These are phyloP conservation scores for Pseudocercospora crystallina DNA, from an alignment of 2,329 filamentous ascomycete genomes.

Conservation along the genomic window DNA sequence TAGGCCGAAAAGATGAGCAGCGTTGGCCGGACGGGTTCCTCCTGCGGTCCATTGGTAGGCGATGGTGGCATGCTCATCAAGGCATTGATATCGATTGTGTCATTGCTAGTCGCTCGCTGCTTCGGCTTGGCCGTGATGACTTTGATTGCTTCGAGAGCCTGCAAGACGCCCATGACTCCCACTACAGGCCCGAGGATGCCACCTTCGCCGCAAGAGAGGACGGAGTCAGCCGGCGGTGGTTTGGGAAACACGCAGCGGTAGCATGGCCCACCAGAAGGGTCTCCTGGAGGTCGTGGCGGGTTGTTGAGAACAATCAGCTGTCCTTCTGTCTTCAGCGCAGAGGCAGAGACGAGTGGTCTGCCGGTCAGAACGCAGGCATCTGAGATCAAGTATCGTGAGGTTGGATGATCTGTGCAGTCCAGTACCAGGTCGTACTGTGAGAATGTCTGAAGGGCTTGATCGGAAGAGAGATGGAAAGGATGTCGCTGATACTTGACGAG, in stretches of 20 bases:
- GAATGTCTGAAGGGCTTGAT: slow-evolving; percentile 67
- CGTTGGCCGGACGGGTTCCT: slow-evolving; percentile 36
- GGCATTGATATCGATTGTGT: slow-evolving; percentile 10
- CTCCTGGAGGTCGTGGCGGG: slow-evolving; percentile 63
- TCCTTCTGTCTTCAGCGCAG: slow-evolving; percentile 82
- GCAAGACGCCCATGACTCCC: slow-evolving; percentile 86
- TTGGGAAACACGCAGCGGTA: slow-evolving; percentile 91
- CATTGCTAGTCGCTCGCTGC: neutral
- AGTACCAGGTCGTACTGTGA: slow-evolving; percentile 76
- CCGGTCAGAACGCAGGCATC: slow-evolving; percentile 79
- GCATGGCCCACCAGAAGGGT: slow-evolving; percentile 70
- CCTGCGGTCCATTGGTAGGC: slow-evolving; percentile 21
- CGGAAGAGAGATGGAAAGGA: slow-evolving; percentile 63
- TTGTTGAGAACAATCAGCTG: slow-evolving; percentile 87
- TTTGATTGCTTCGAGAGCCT: slow-evolving; percentile 86
- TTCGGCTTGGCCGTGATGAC: slow-evolving; percentile 58
- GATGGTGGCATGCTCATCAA: slow-evolving; percentile 17
- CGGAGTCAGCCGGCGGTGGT: slow-evolving; percentile 78
- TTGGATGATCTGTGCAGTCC: slow-evolving; percentile 93
- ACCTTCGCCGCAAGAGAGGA: slow-evolving; percentile 86
- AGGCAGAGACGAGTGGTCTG: slow-evolving; percentile 84
- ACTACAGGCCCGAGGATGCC: slow-evolving; percentile 92
- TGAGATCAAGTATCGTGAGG: slow-evolving; percentile 87
- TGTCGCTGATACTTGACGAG: slow-evolving; percentile 65
- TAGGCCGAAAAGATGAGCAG: slow-evolving; percentile 58